These are phyloP conservation scores for Piromyces finnis DNA, from an alignment of 192 early-diverging fungal species.

Conservation along the genomic window DNA sequence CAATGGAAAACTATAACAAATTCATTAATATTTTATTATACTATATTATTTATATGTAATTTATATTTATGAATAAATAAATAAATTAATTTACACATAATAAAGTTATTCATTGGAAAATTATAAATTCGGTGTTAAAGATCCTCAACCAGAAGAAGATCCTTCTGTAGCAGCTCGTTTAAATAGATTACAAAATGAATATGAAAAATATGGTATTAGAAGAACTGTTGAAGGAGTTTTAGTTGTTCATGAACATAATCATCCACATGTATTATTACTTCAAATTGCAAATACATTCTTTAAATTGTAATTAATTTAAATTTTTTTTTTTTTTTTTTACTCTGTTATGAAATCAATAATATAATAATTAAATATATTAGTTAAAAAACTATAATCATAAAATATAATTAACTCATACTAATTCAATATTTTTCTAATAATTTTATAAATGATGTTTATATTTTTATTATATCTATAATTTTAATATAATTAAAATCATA, in stretches of 20 bases:
- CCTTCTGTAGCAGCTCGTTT: slow-evolving; percentile 34
- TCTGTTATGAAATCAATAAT: no score
- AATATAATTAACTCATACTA: no score
- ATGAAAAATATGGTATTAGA: slow-evolving; percentile 42
- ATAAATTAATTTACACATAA: not conserved
- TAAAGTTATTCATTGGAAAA: slow-evolving; percentile 18
- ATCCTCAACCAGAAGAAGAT: slow-evolving; percentile 51
- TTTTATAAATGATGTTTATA: no score
- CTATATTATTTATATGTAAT: no score
- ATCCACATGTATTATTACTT: slow-evolving; percentile 63
- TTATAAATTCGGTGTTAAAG: slow-evolving; percentile 58
- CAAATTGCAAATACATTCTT: slow-evolving; percentile 57
- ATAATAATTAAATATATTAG: no score
- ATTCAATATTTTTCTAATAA: no score
- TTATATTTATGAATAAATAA: no score
- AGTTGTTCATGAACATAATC: slow-evolving; percentile 59
- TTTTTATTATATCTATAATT: no score
- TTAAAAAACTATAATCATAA: no score
- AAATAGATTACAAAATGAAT: slow-evolving; percentile 38
- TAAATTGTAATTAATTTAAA: slow-evolving; percentile 45
- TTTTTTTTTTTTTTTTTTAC: no score
- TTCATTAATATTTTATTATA: no score
- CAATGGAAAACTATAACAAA: no score
- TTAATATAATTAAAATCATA: not conserved
- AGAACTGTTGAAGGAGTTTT: slow-evolving; percentile 52